These are phyloP conservation scores for Castanea mollissima DNA, from an alignment of 306 rosid genomes.

Conservation along the genomic window DNA sequence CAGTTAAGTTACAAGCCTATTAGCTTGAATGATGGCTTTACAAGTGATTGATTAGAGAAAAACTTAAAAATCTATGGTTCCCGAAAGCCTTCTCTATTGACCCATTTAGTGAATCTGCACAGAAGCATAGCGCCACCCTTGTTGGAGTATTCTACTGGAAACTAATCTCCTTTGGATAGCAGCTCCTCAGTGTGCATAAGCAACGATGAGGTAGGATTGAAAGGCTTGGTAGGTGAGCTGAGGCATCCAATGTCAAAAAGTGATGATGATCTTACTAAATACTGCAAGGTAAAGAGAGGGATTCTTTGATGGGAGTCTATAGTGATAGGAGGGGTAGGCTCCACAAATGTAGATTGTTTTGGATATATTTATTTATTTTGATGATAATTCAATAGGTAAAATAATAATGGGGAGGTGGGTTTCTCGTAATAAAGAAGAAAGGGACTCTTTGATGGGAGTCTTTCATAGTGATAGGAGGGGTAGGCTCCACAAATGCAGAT, in stretches of 20 bases:
- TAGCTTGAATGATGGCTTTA: too few species aligned
- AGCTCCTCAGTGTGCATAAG: not conserved
- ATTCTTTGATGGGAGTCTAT: conserved; percentile 1
- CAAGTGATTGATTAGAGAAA: too few species aligned
- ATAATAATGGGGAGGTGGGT: too few species aligned
- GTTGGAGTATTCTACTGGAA: conserved; percentile 8
- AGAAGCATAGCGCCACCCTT: not conserved
- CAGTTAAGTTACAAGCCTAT: too few species aligned
- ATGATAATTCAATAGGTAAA: too few species aligned
- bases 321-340: conserved; percentile 4
- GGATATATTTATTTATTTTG: not conserved
- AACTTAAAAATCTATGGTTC: not conserved
- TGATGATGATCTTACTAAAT: conserved; percentile 7
- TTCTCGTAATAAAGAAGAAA: not conserved
- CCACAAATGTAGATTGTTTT: conserved; percentile 6
- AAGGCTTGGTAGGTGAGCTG: conserved; percentile 10
- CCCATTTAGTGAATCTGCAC: conserved; percentile 37
- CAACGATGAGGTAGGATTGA: not conserved
- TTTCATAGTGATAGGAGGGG: conserved; percentile 4
- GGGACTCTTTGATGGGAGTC: conserved; percentile 6
- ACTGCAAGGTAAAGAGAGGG: conserved; percentile 8
- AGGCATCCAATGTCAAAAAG: conserved; percentile 20
- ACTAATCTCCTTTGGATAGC: conserved; percentile 31
- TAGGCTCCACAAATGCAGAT: conserved; percentile 4
- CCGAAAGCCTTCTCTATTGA: conserved; percentile 14